Evolutionary conservation across 257 asterid species (phyloP).

Genomic region (Solanum okadae): DNA sequence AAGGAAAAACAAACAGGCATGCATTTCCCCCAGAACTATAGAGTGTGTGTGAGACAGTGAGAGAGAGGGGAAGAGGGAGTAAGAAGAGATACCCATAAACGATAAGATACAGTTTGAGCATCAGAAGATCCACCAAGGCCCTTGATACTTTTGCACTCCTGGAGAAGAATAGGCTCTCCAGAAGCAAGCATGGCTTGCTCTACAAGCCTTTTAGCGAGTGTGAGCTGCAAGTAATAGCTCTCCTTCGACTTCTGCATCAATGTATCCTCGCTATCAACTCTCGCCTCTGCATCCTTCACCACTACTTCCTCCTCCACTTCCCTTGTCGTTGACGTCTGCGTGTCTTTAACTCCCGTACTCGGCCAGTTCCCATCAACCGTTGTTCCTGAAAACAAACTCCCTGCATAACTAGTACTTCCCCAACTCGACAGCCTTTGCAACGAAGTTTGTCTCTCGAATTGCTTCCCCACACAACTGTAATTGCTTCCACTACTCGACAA

Average conservation of each 20-base stretch:
- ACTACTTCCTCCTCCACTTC: conserved; percentile 34
- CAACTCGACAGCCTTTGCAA: conserved; percentile 61
- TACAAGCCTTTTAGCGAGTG: conserved; percentile 56
- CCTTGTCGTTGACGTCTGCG: conserved; percentile 4
- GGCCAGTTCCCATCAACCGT: conserved; percentile 76
- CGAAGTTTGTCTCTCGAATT: conserved; percentile 41
- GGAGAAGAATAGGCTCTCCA: conserved; percentile 44
- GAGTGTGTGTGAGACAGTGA: not conserved
- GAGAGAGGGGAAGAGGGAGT: not conserved
- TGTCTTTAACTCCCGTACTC: conserved; percentile 32
- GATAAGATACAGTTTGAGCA: conserved; percentile 54
- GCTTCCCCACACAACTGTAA: conserved; percentile 26
- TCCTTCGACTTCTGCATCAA: conserved; percentile 42
- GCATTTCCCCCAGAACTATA: not conserved
- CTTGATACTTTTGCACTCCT: conserved; percentile 20
- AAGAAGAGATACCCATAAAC: conserved; percentile 68
- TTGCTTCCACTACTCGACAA: conserved; percentile 22
- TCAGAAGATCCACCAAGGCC: conserved; percentile 42
- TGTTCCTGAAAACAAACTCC: conserved; percentile 68
- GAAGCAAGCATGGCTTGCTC: conserved; percentile 51
- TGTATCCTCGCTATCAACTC: conserved; percentile 9
- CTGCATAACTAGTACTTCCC: conserved; percentile 77
- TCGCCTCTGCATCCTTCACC: not conserved
- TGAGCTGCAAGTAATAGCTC: conserved; percentile 59
- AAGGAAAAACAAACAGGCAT: not conserved